Conservation (phyloP, 495 filamentous ascomycete genomes). For the Choiromyces venosus region DNA sequence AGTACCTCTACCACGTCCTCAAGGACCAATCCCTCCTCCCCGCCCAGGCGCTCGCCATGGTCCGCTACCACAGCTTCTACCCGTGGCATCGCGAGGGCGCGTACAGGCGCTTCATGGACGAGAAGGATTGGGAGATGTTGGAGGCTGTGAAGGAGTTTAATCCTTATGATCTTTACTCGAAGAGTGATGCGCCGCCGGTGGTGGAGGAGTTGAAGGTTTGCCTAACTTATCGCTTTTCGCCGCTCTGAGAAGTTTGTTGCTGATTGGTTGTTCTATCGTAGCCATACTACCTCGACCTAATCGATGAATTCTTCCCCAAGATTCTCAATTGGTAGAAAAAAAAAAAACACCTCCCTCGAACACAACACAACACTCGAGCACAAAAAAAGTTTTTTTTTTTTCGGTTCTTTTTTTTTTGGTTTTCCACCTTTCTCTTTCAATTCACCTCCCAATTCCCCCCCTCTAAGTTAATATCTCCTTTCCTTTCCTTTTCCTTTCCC, state of each 20-base stretch:
- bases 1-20: slow-evolving; percentile 80
- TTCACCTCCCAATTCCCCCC: too few species aligned
- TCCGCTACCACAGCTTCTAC: slow-evolving; percentile 85
- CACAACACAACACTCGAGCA: not conserved
- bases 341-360: too few species aligned
- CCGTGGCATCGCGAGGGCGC: slow-evolving; percentile 78
- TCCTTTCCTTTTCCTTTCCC: too few species aligned
- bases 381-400: not conserved
- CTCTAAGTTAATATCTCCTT: too few species aligned
- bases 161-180: slow-evolving; percentile 86
- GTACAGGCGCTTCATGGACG: slow-evolving; percentile 73
- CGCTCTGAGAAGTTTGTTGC: not conserved
- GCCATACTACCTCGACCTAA: slow-evolving; percentile 78
- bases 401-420: not conserved
- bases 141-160: slow-evolving; percentile 80
- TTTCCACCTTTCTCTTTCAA: too few species aligned
- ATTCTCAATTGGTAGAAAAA: slow-evolving; percentile 64
- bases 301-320: slow-evolving; percentile 78
- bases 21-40: slow-evolving; percentile 73
- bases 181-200: slow-evolving; percentile 73
- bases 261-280: slow-evolving; percentile 36
- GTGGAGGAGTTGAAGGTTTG: slow-evolving; percentile 65
- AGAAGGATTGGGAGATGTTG: slow-evolving; percentile 70
- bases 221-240: not conserved
- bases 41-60: slow-evolving; percentile 78